A percentile compares a stretch with the other conserved stretches of the same genome.
These are phyloP conservation scores for Metschnikowia cerradonensis DNA, from an alignment of 805 yeast genomes.

Conservation along the genomic window DNA sequence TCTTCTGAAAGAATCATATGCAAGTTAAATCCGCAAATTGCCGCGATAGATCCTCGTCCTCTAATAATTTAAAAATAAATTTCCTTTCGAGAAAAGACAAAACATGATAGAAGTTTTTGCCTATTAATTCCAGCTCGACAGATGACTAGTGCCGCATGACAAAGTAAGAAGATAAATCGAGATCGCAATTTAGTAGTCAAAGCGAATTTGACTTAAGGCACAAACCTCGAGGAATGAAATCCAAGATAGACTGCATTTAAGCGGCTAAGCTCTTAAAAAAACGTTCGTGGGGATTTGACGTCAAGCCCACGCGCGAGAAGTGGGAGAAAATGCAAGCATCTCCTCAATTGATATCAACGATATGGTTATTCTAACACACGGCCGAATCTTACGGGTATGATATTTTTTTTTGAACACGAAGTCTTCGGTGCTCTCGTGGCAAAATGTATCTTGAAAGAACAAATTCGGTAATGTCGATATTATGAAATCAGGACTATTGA, in stretches of 20 bases:
- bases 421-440: background rate
- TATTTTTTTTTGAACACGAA: background rate
- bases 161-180: no score
- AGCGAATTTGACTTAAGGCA: background rate
- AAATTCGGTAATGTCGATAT: background rate
- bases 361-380: background rate
- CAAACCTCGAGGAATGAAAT: background rate
- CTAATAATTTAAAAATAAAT: background rate
- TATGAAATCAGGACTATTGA: background rate
- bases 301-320: slow-evolving; percentile 4
- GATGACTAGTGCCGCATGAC: no score
- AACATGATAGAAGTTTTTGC: background rate
- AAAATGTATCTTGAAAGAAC: background rate
- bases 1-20: slow-evolving; percentile 2
- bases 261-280: slow-evolving; percentile 1
- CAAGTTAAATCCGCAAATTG: background rate
- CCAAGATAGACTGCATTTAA: slow-evolving; percentile 1
- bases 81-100: background rate
- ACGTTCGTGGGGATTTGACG: background rate
- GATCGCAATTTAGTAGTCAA: no score
- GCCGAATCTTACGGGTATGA: background rate
- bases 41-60: background rate
- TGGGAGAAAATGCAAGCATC: background rate
- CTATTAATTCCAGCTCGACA: background rate
- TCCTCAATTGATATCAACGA: slow-evolving; percentile 1